phyloP scores from a whole-genome alignment of 192 early-diverging fungal genomes.

The Gigaspora rosea region DNA sequence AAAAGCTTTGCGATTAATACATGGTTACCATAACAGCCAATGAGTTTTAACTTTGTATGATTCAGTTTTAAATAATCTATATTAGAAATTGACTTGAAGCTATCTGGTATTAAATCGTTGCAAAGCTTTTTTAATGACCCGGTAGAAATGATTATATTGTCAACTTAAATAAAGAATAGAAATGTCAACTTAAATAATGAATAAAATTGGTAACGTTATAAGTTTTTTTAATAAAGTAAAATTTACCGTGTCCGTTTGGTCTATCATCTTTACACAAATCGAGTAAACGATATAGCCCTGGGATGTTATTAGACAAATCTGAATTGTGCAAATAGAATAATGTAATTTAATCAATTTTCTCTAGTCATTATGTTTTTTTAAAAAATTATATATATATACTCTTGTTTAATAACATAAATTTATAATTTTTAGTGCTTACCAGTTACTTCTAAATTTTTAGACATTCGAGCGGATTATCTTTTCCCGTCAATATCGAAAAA shows the following conservation, averaged over 20 bases:
- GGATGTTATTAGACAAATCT: slow-evolving; percentile 1
- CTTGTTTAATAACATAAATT: no score
- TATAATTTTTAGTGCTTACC: no score
- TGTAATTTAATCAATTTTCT: no score
- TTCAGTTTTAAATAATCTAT: slow-evolving; percentile 19
- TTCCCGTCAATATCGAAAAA: no score
- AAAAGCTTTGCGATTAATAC: slow-evolving; percentile 25
- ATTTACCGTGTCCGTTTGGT: slow-evolving; percentile 23
- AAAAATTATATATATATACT: no score
- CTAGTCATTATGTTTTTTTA: no score
- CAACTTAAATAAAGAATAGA: slow-evolving; percentile 9
- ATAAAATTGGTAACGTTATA: background rate
- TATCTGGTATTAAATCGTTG: slow-evolving; percentile 20
- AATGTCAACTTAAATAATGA: slow-evolving; percentile 19
- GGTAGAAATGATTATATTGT: slow-evolving; percentile 24
- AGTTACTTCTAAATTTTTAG: no score
- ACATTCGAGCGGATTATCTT: no score
- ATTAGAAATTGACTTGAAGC: slow-evolving; percentile 24
- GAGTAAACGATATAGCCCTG: slow-evolving; percentile 21
- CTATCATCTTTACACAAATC: slow-evolving; percentile 26
- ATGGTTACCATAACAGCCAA: slow-evolving; percentile 32
- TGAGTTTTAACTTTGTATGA: background rate
- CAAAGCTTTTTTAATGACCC: slow-evolving; percentile 15
- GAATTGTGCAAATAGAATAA: no score
- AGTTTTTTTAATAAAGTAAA: background rate